These are phyloP conservation scores for Fragaria nilgerrensis DNA, from an alignment of 306 rosid species.

Conservation along the genomic window DNA sequence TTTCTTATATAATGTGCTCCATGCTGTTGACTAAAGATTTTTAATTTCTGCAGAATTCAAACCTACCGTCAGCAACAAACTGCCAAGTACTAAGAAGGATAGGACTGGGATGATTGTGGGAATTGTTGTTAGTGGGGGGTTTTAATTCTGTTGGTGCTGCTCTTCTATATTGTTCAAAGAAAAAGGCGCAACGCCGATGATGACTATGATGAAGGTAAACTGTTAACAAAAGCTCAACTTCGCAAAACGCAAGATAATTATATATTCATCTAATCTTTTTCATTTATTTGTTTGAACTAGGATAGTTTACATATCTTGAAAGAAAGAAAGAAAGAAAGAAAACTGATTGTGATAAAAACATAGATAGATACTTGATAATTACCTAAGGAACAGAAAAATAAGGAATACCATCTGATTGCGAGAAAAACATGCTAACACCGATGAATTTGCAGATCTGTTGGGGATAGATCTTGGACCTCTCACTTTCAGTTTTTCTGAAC, in stretches of 20 bases:
- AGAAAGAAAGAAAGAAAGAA: too few species aligned
- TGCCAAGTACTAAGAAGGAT: slow-evolving; percentile 42
- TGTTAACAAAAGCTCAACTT: background rate
- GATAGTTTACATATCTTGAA: background rate
- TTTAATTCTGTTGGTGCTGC: slow-evolving; percentile 30
- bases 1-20: background rate
- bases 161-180: slow-evolving; percentile 40
- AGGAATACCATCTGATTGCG: background rate
- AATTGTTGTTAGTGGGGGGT: slow-evolving; percentile 55
- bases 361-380: background rate
- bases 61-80: slow-evolving; percentile 51
- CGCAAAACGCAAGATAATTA: background rate
- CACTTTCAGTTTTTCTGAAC: slow-evolving; percentile 61
- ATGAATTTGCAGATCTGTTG: slow-evolving; percentile 49
- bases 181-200: slow-evolving; percentile 25
- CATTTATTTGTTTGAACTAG: background rate
- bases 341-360: background rate
- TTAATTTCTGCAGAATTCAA: slow-evolving; percentile 45
- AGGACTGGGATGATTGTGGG: slow-evolving; percentile 55
- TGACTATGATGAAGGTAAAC: slow-evolving; percentile 56
- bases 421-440: background rate
- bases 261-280: too few species aligned
- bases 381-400: background rate
- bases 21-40: slow-evolving; percentile 21
- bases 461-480: slow-evolving; percentile 65